These are phyloP conservation scores for Passalora sequoiae DNA, from an alignment of 2,329 filamentous ascomycete species.

Conservation along the genomic window DNA sequence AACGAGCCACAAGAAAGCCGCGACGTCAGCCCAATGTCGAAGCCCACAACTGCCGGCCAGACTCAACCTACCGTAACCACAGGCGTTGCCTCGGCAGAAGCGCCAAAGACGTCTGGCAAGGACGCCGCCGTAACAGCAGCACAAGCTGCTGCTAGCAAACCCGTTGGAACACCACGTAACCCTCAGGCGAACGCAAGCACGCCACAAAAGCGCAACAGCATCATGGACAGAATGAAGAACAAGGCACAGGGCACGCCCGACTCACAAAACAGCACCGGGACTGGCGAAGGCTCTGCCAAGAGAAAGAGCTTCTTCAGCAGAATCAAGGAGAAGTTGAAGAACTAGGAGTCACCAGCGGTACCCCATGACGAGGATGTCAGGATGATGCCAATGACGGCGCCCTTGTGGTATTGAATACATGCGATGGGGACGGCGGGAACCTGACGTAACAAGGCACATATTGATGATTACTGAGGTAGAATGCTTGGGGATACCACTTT, in stretches of 20 bases:
- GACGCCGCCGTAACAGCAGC: neutral
- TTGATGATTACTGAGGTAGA: neutral
- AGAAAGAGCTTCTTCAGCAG: slow-evolving; percentile 47
- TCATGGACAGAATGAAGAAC: slow-evolving; percentile 29
- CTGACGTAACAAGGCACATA: no score
- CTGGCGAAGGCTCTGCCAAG: slow-evolving; percentile 39
- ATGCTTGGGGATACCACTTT: neutral
- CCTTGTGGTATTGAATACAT: no score
- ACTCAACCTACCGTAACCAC: slow-evolving; percentile 39
- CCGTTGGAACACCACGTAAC: slow-evolving; percentile 26
- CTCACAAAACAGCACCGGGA: slow-evolving; percentile 32
- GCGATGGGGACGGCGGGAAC: no score
- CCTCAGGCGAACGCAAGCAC: slow-evolving; percentile 20
- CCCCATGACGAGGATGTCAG: no score
- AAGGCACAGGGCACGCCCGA: slow-evolving; percentile 40
- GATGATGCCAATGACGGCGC: no score
- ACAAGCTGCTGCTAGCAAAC: slow-evolving; percentile 10
- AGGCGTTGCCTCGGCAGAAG: slow-evolving; percentile 35
- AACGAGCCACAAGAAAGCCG: slow-evolving; percentile 32
- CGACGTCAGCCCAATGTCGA: slow-evolving; percentile 41
- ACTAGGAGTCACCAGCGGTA: slow-evolving; percentile 11
- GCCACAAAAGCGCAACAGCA: slow-evolving; percentile 27
- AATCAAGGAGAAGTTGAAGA: slow-evolving; percentile 46
- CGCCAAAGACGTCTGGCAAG: slow-evolving; percentile 11
- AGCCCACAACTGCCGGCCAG: slow-evolving; percentile 31